phyloP scores from a whole-genome alignment of 176 grass and related monocot species.

The Zizania latifolia region DNA sequence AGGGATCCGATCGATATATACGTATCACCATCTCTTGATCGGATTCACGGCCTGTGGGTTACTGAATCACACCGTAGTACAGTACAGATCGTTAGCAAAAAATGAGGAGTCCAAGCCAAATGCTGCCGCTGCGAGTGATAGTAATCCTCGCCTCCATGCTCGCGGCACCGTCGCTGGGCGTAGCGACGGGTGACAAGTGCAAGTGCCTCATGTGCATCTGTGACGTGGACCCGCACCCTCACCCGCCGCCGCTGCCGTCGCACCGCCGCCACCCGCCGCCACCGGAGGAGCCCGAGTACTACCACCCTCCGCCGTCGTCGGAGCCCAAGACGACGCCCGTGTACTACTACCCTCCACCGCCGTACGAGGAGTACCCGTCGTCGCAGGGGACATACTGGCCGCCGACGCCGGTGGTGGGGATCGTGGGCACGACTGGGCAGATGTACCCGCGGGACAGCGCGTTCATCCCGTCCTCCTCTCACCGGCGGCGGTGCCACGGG shows the following conservation, averaged over 20 bases:
- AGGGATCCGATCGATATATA: no score
- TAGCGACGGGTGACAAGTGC: slow-evolving; percentile 1
- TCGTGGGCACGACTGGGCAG: slow-evolving; percentile 7
- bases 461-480: slow-evolving; percentile 25
- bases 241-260: slow-evolving; percentile 22
- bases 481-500: not conserved
- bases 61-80: not conserved
- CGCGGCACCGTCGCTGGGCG: not conserved
- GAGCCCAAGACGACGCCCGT: not conserved
- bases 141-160: not conserved
- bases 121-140: not conserved
- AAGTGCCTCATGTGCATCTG: slow-evolving; percentile 50
- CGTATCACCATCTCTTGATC: no score
- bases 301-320: no score
- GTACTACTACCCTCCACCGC: no score
- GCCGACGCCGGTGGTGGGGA: slow-evolving; percentile 5
- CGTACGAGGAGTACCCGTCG: no score
- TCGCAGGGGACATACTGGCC: no score
- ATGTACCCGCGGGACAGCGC: slow-evolving; percentile 28
- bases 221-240: slow-evolving; percentile 44
- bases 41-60: not conserved
- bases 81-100: not conserved
- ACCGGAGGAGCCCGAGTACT: no score
- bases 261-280: not conserved
- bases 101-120: not conserved